Evolutionary conservation across 2,329 filamentous ascomycete species (phyloP).

Genomic region (Ambrosiella beaveri): DNA sequence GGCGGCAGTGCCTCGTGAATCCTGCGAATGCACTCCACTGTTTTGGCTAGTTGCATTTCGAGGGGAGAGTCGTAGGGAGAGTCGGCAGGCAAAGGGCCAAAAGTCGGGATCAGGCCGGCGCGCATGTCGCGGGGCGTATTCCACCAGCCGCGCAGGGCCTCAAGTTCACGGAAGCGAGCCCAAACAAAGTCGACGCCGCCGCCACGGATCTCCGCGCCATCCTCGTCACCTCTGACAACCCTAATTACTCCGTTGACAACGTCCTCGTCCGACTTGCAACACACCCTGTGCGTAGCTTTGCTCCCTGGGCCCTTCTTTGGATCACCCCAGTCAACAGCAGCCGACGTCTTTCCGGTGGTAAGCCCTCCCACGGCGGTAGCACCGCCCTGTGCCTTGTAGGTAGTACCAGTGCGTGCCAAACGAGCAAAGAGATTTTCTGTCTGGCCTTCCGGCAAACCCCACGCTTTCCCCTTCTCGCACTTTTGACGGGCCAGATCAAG

Average conservation of each 20-base stretch:
- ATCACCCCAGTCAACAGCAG: constrained; percentile 80
- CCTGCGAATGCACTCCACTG: constrained; percentile 32
- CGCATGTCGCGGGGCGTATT: constrained; percentile 33
- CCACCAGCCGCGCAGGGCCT: constrained; percentile 51
- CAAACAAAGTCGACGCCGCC: constrained; percentile 51
- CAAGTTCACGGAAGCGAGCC: constrained; percentile 47
- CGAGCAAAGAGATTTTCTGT: constrained; percentile 83
- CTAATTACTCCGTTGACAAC: constrained; percentile 37
- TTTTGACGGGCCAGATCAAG: constrained; percentile 90
- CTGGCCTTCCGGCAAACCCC: constrained; percentile 63
- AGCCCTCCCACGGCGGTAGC: constrained; percentile 37
- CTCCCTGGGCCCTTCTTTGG: constrained; percentile 42
- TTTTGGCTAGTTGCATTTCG: constrained; percentile 27
- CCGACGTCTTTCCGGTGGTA: constrained; percentile 44
- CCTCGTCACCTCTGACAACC: constrained; percentile 39
- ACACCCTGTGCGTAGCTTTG: constrained; percentile 38
- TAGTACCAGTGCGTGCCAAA: constrained; percentile 45
- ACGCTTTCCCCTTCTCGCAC: constrained; percentile 76
- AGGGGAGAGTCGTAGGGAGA: constrained; percentile 19
- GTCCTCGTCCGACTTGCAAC: constrained; percentile 42
- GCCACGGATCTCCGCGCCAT: constrained; percentile 37
- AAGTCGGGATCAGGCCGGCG: constrained; percentile 17
- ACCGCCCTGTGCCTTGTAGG: constrained; percentile 44
- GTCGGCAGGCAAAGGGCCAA: constrained; percentile 14
- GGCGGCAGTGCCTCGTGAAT: constrained; percentile 43